These are phyloP conservation scores for Penicillium nordicum DNA, from an alignment of 2,329 filamentous ascomycete species.

Conservation along the genomic window DNA sequence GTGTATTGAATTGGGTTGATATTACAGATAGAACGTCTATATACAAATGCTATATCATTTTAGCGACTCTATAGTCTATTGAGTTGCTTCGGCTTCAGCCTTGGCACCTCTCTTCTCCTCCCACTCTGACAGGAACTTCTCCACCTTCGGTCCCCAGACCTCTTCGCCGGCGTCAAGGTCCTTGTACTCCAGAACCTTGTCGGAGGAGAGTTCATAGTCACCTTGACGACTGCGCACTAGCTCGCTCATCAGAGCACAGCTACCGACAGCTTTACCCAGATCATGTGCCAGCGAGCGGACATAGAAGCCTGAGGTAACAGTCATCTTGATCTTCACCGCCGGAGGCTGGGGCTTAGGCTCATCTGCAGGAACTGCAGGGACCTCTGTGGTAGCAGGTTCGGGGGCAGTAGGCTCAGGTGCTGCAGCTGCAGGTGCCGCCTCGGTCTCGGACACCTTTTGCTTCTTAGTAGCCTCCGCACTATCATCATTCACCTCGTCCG, in stretches of 20 bases:
- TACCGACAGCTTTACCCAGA: slow-evolving; percentile 75
- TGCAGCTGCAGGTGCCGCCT: slow-evolving; percentile 13
- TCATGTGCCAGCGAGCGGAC: slow-evolving; percentile 93
- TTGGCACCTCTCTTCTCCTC: slow-evolving; percentile 40
- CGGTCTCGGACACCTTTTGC: slow-evolving; percentile 32
- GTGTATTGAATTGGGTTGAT: neutral
- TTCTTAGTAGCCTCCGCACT: slow-evolving; percentile 27
- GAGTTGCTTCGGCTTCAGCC: slow-evolving; percentile 6
- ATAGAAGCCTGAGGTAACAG: slow-evolving; percentile 93
- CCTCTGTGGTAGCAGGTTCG: slow-evolving; percentile 12
- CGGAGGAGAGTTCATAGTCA: slow-evolving; percentile 67
- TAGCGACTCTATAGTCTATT: neutral
- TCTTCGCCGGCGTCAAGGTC: slow-evolving; percentile 74
- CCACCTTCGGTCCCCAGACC: slow-evolving; percentile 76
- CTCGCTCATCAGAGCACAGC: slow-evolving; percentile 80
- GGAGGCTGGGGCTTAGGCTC: slow-evolving; percentile 48
- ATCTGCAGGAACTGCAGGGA: slow-evolving; percentile 15
- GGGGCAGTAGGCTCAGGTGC: slow-evolving; percentile 11
- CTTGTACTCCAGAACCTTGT: slow-evolving; percentile 72
- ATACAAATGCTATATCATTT: slow-evolving; percentile 1
- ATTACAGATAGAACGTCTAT: slow-evolving; percentile 1
- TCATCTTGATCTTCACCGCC: slow-evolving; percentile 81
- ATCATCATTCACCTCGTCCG: slow-evolving; percentile 21
- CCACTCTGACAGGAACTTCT: slow-evolving; percentile 54
- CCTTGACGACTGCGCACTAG: slow-evolving; percentile 78